Conservation (phyloP, 1,139 yeast species). For the Suhomyces maxii region DNA sequence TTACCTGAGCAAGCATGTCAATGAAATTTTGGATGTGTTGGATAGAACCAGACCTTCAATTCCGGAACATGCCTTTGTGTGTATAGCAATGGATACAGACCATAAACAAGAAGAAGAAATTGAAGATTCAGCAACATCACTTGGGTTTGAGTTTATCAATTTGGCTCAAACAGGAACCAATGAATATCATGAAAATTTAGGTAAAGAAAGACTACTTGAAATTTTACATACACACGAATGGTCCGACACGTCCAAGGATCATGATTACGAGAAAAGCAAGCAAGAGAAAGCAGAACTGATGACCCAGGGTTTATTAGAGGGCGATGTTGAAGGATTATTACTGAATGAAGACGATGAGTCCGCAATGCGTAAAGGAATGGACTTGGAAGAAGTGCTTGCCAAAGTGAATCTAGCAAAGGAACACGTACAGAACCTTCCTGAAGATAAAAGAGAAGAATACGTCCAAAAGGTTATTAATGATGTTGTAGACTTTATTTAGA, state of each 20-base stretch:
- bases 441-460: constrained; percentile 28
- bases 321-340: constrained; percentile 8
- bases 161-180: constrained; percentile 17
- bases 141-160: constrained; percentile 35
- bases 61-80: constrained; percentile 21
- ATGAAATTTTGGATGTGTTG: constrained; percentile 20
- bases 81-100: constrained; percentile 23
- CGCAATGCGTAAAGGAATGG: constrained; percentile 16
- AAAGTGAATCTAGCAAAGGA: constrained; percentile 35
- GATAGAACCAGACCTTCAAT: constrained; percentile 28
- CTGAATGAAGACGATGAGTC: constrained; percentile 8
- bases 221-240: constrained; percentile 44
- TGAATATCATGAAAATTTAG: constrained; percentile 19
- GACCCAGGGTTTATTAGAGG: constrained; percentile 28
- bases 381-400: constrained; percentile 28
- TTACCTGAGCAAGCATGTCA: constrained; percentile 16
- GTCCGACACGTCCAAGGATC: constrained; percentile 22
- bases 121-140: constrained; percentile 31
- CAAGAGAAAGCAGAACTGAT: constrained; percentile 25
- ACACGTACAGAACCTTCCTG: constrained; percentile 24
- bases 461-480: constrained; percentile 38
- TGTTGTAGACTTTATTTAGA: constrained; percentile 35
- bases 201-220: constrained; percentile 33
- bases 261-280: constrained; percentile 21
- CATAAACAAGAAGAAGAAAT: constrained; percentile 18